phyloP scores from a whole-genome alignment of 176 grass and related monocot species.

The Thinopyrum elongatum region DNA sequence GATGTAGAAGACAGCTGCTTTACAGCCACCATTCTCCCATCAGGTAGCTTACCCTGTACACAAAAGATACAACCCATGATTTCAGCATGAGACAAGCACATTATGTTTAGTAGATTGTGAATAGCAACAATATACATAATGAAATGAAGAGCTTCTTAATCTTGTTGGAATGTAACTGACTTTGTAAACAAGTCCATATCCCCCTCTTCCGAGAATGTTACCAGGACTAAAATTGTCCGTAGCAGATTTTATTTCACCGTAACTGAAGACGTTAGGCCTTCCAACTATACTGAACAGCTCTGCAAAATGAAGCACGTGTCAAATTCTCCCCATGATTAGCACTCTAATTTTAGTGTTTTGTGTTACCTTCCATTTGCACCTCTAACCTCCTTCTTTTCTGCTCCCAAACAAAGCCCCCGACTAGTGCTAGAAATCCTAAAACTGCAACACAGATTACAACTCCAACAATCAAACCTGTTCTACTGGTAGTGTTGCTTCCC shows the following conservation, averaged over 20 bases:
- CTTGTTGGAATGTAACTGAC: background rate
- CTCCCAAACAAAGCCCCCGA: background rate
- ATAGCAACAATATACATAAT: background rate
- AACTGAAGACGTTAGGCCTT: constrained; percentile 38
- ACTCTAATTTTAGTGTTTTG: background rate
- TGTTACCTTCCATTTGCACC: constrained; percentile 4
- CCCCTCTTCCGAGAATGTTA: constrained; percentile 52
- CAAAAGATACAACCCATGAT: background rate
- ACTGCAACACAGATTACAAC: constrained; percentile 5
- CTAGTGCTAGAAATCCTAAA: constrained; percentile 17
- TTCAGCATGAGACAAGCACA: background rate
- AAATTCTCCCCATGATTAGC: background rate
- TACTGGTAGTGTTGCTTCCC: background rate
- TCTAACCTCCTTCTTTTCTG: too few species aligned
- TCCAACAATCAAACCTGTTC: constrained; percentile 33
- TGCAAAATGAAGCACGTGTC: constrained; percentile 3
- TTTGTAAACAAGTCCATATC: constrained; percentile 53
- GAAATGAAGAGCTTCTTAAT: background rate
- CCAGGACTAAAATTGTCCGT: constrained; percentile 40
- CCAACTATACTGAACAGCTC: constrained; percentile 31
- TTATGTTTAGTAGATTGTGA: background rate
- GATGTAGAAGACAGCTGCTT: constrained; percentile 51
- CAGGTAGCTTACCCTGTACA: constrained; percentile 36
- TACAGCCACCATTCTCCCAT: constrained; percentile 50
- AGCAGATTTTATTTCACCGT: constrained; percentile 48